Evolutionary conservation across 1,284 basidiomycete genomes (phyloP), one percentile per base, ranked within the genome.

Genomic region (Cutaneotrichosporon mucoides): DNA sequence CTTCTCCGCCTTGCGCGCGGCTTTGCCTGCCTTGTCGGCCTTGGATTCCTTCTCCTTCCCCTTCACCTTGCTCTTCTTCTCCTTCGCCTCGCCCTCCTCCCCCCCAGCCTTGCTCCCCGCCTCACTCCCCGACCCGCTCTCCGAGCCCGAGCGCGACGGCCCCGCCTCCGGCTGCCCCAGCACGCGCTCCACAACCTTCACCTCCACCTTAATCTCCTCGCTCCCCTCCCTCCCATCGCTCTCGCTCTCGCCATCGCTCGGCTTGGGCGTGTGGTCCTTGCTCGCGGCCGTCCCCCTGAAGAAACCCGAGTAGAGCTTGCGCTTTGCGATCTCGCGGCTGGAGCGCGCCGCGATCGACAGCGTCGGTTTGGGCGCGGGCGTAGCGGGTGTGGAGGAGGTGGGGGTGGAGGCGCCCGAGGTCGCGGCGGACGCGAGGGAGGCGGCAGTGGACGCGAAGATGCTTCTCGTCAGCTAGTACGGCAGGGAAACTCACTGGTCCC

Each of bases 401-500:
- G 47, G 67, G 12, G 79, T 75, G 13, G 56, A 45, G 7, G 63
- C 37, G 8, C 61, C 62, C 35, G 67, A 66, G 15, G 57, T 51
- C 11, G 62, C 47, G 37, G 90, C 81, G 3, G 66, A 61, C 60
- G 86, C 84, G 59, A 92, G 90, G 45, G 86, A 84, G 62, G 86
- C 87, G 0, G 88, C 86, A 10, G 88, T 89, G 5, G 86, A 85
- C 11, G 85, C 80, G 73, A 89, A 93, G 53, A 92, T 79, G 72
- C 90, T 92, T 61, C 37, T 47, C n/a, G 55, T 44, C 46, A 55
- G 34, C 42, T 33, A 16, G n/a, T 51, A 13, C 35, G 10, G 7
- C 13, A 38, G n/a, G 12, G 5, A 12, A 35, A 83, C 88, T 75
- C 68, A 93, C 91, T 93, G 90, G 75, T 96, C 92, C 92, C 92